Base-by-base conservation (phyloP, 306 rosid species). In the Parietaria judaica region DNA sequence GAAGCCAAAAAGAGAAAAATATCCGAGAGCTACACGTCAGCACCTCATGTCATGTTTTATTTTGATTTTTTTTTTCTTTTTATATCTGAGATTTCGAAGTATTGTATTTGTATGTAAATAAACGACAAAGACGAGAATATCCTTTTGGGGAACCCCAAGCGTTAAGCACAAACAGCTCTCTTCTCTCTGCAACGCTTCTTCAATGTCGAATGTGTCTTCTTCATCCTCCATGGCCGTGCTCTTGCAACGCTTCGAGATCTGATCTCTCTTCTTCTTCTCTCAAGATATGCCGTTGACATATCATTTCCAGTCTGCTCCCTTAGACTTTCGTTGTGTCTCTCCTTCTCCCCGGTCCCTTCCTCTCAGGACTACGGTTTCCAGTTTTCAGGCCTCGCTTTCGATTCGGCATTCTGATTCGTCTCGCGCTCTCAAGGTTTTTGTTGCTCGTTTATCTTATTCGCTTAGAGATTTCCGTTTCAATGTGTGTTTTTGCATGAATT, bases 231-330 rank as follows among this genome's bases (percentile, higher is more conserved):
- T 53, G 74, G 61, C 74, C 61, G 58, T 46, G 59, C 57, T 39
- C 58, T 45, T 35, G 34, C 54, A 17, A 58, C 14, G 14, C 53
- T 46, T 6, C 56, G 41, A 79, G 79, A 86, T 86, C 84, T 70
- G 52, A 44, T 6, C 1, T 31, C 14, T 23, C 61, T 2, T 50
- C 53, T 52, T 55, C 36, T 48, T 37, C 50, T 43, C 61, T 41
- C 36, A 65, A 52, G 44, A 48, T 60, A 53, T 67, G 63, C 6
- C 54, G 8, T 13, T 35, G 8, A 6, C 4, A 6, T 41, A 50
- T 54, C 67, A 8, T 11, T 39, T 37, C 41, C 56, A 45, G 6
- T 17, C 47, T 55, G 53, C 1, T 3, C 47, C 31, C 5, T 58
- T 41, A 6, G 31, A 72, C 73, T 63, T 8, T 16, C 70, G 52